Evolutionary conservation across 257 asterid genomes (phyloP), one percentile per base, ranked within the genome.

Genomic region (Rauvolfia tetraphylla): DNA sequence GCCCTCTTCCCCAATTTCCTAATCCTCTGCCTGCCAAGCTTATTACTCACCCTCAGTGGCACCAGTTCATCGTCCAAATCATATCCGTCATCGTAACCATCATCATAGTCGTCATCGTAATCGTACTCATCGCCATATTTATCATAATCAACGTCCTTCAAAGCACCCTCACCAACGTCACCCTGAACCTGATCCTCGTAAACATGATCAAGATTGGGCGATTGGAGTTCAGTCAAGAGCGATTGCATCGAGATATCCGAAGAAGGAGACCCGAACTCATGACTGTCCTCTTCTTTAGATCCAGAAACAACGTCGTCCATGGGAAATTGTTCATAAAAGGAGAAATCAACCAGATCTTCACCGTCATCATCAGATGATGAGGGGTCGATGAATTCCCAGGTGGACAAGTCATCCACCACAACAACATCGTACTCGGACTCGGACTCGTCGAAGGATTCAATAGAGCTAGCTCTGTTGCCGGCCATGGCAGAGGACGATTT

Each of bases 321-420:
- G 0, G n/a, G 33, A 8, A 7, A 38, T n/a, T 38, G 51, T 22
- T 39, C 79, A 22, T 67, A 10, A 68, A 73, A 3, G 68, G 81
- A 76, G 71, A 71, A 53, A 72, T 54, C 56, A 14, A 57, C 83
- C 41, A 63, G 17, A 29, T 70, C 73, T 13, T 54, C 79, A 7
- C 72, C 71, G 44, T 86, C 93, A 42, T 86, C 93, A 67, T 93
- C 97, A 49, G 93, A 86, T 12, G 86, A 86, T 82, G 92, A 87
- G 14, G 86, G 87, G 86, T 81, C 75, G 87, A 93, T 85, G 83
- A 93, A 56, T 84, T 90, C 98, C 98, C 98, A 93, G 2, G 89
- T 49, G 57, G 95, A 79, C 75, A 93, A 76, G 14, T 81, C 88
- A 11, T 81, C 86, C 36, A 85, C 92, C 13, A 79, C 85, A 33